Evolutionary conservation across 805 yeast genomes (phyloP).

Genomic region (Candida maltosa): DNA sequence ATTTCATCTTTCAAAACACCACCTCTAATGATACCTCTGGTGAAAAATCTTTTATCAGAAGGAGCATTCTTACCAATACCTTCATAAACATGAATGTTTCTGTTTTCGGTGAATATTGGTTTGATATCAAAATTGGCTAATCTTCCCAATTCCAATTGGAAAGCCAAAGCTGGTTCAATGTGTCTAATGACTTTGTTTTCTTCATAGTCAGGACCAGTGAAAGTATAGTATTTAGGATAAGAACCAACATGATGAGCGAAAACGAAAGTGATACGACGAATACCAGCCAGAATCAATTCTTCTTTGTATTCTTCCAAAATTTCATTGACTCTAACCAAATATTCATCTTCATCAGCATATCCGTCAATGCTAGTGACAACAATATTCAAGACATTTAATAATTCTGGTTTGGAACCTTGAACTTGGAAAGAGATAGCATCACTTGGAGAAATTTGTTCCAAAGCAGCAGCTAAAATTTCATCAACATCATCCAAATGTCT

Average conservation of each 20-base stretch:
- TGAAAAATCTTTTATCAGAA: conserved; percentile 91
- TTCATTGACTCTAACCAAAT: conserved; percentile 60
- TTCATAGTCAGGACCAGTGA: conserved; percentile 77
- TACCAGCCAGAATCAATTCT: conserved; percentile 64
- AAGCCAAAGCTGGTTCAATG: conserved; percentile 96
- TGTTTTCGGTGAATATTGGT: conserved; percentile 93
- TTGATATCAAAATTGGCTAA: conserved; percentile 91
- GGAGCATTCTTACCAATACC: conserved; percentile 93
- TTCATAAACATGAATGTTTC: conserved; percentile 96
- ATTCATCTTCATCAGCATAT: conserved; percentile 64
- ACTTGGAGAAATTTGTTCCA: conserved; percentile 62
- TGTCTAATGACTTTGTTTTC: conserved; percentile 96
- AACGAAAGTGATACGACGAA: conserved; percentile 92
- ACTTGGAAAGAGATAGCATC: conserved; percentile 32
- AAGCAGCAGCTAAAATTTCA: conserved; percentile 70
- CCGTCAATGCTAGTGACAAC: conserved; percentile 75
- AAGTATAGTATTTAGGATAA: conserved; percentile 94
- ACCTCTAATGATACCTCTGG: conserved; percentile 95
- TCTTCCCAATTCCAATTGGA: conserved; percentile 92
- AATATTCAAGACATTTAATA: conserved; percentile 80
- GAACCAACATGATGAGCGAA: conserved; percentile 80
- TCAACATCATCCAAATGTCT: conserved; percentile 87
- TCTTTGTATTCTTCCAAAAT: conserved; percentile 65
- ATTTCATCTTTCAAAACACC: conserved; percentile 93
- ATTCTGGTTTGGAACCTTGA: conserved; percentile 22